Percentiles rank a stretch among this genome's conserved stretches.
phyloP scores from a whole-genome alignment of 164 flowering plant genomes.

The Echeveria elegans region DNA sequence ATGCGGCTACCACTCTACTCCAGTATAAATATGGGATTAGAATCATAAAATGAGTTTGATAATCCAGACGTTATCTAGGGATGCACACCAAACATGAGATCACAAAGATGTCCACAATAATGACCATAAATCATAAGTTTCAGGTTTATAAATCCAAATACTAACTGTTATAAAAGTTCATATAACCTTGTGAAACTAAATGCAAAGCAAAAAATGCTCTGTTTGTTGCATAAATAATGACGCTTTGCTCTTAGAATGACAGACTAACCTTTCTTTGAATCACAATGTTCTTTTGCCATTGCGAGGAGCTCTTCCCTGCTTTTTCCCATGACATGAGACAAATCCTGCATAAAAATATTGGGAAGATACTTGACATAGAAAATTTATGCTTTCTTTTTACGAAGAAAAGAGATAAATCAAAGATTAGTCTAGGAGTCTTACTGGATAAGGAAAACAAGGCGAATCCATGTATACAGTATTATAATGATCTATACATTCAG shows the following conservation, averaged over 20 bases:
- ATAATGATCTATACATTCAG: slow-evolving; percentile 75
- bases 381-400: neutral
- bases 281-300: slow-evolving; percentile 64
- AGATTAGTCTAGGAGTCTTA: slow-evolving; percentile 20
- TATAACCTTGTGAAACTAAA: neutral
- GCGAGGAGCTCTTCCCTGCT: slow-evolving; percentile 91
- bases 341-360: slow-evolving; percentile 39
- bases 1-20: neutral
- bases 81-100: neutral
- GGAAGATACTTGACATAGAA: neutral
- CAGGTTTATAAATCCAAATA: neutral
- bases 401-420: neutral
- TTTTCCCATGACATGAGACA: slow-evolving; percentile 95
- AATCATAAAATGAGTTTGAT: neutral
- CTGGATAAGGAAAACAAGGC: slow-evolving; percentile 90
- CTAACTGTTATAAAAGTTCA: neutral
- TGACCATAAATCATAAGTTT: neutral
- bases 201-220: neutral
- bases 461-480: slow-evolving; percentile 67
- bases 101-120: neutral
- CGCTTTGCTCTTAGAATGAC: no score
- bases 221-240: neutral
- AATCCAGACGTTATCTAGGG: neutral
- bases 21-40: neutral
- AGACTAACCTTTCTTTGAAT: slow-evolving; percentile 58